A percentile compares a stretch with the other conserved stretches of the same genome.
Conservation (phyloP, 202 grass and related monocot genomes). For the Panicum virgatum region DNA sequence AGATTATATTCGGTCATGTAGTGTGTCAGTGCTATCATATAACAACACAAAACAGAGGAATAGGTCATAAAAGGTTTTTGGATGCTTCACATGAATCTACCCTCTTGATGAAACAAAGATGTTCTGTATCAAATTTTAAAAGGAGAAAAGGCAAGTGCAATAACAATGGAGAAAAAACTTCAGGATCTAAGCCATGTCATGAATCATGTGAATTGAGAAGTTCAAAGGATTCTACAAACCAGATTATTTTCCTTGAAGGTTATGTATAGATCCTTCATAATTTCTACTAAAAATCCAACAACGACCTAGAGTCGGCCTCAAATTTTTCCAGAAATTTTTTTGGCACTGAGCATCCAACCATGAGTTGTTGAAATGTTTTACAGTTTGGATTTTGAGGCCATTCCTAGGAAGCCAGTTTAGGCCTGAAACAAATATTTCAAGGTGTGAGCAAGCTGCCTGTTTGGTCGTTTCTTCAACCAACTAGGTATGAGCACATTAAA, state of each 20-base stretch:
- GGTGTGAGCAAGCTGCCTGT: no score
- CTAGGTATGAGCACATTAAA: background rate
- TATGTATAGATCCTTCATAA: no score
- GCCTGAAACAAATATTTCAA: no score
- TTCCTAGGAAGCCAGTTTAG: no score
- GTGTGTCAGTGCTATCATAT: background rate
- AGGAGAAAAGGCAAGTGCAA: background rate
- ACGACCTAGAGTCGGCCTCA: background rate
- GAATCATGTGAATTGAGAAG: background rate
- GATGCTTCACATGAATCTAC: background rate
- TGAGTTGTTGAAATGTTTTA: background rate
- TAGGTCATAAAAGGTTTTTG: background rate
- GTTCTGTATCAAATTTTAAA: background rate
- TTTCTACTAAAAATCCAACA: background rate
- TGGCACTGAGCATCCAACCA: background rate
- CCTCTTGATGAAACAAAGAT: background rate
- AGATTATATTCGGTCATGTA: no score
- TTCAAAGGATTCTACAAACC: background rate
- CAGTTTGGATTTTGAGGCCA: no score
- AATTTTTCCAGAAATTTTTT: background rate
- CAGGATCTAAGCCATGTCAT: background rate
- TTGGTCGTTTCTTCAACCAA: no score
- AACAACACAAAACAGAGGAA: no score
- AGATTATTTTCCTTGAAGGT: background rate
- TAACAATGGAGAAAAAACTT: background rate